These are phyloP conservation scores for Entomortierella chlamydospora DNA, from an alignment of 192 early-diverging fungal species.

Conservation along the genomic window DNA sequence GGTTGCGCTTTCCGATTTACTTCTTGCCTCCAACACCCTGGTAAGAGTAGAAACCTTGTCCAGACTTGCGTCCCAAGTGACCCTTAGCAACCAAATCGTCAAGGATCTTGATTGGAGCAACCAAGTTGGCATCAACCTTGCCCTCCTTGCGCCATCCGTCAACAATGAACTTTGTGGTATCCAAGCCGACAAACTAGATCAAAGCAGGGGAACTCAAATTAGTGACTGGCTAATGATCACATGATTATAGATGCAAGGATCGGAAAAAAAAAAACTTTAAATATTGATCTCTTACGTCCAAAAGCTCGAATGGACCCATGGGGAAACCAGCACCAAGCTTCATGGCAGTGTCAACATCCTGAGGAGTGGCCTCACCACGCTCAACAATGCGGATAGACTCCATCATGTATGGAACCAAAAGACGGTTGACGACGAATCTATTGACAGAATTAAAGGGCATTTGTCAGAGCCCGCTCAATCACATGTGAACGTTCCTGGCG, in stretches of 20 bases:
- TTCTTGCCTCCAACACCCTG: conserved; percentile 49
- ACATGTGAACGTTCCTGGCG: conserved; percentile 9
- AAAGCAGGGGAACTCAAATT: conserved; percentile 10
- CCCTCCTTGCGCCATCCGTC: conserved; percentile 94
- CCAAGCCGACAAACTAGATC: conserved; percentile 87
- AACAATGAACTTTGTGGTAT: conserved; percentile 96
- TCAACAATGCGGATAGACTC: conserved; percentile 94
- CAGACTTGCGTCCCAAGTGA: conserved; percentile 87
- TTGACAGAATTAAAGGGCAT: neutral
- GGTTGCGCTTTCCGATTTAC: neutral
- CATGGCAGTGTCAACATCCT: conserved; percentile 97
- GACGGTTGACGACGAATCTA: conserved; percentile 93
- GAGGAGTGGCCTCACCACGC: conserved; percentile 83
- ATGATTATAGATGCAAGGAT: neutral
- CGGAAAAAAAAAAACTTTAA: conserved; percentile 1
- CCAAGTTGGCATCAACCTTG: conserved; percentile 80
- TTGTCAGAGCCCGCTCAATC: conserved; percentile 9
- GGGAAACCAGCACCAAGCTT: conserved; percentile 97
- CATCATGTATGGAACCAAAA: conserved; percentile 96
- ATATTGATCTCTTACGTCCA: conserved; percentile 67
- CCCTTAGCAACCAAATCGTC: conserved; percentile 80
- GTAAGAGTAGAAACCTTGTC: conserved; percentile 89
- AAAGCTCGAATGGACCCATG: conserved; percentile 92
- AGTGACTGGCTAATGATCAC: neutral
- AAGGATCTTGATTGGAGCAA: conserved; percentile 75